Conservation (phyloP, 306 rosid species). For the Vigna trinervia region DNA sequence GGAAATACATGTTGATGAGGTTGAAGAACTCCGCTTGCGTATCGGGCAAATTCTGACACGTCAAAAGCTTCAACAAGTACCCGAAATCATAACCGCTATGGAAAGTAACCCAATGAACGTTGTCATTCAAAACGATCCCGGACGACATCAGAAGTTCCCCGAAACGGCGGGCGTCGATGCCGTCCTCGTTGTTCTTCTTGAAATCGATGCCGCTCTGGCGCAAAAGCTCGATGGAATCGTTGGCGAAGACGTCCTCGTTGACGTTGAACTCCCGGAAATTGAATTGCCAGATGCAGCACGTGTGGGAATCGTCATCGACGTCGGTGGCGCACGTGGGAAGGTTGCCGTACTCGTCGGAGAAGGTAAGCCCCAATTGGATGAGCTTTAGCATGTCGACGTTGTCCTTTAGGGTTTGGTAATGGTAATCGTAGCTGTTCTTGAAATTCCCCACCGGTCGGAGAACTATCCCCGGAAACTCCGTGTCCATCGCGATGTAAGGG, state of each 20-base stretch:
- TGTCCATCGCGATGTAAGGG: conserved; percentile 63
- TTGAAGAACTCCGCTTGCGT: conserved; percentile 55
- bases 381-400: conserved; percentile 60
- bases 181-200: conserved; percentile 48
- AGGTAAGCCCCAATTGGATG: conserved; percentile 59
- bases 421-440: conserved; percentile 53
- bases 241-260: conserved; percentile 58
- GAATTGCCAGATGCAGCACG: conserved; percentile 62
- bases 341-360: conserved; percentile 59
- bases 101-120: conserved; percentile 59
- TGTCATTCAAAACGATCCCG: conserved; percentile 57
- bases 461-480: conserved; percentile 60
- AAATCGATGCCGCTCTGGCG: conserved; percentile 63
- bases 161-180: conserved; percentile 53
- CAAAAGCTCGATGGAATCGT: conserved; percentile 60
- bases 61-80: conserved; percentile 54
- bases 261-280: conserved; percentile 59
- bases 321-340: conserved; percentile 38
- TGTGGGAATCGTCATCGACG: background rate
- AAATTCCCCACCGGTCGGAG: conserved; percentile 61
- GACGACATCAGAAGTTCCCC: conserved; percentile 59
- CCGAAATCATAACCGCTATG: conserved; percentile 66
- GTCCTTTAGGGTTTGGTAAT: conserved; percentile 62
- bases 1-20: conserved; percentile 53
- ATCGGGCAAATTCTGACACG: conserved; percentile 58